Evolutionary conservation across 306 rosid species (phyloP), one percentile per base, ranked within the genome.

Genomic region (Heteromeles arbutifolia): DNA sequence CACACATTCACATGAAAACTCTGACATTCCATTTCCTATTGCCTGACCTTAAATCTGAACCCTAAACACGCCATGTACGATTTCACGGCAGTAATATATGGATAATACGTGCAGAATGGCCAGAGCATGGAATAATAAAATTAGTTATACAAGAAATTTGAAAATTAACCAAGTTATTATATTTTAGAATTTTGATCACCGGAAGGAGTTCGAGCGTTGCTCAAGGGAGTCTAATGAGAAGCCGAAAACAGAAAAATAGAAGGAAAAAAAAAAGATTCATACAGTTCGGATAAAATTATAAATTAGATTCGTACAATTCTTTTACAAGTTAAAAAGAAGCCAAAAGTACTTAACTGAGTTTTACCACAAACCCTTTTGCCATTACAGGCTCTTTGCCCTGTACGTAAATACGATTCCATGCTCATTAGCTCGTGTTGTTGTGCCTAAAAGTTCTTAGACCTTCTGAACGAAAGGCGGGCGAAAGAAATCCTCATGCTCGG

Each of bases 391-490:
- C 43, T 29, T 17, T 3, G 18, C 5, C 14, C 19, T 4, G 52
- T 45, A 45, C 52, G 18, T 45, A 45, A 48, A 14, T 6, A 17
- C 21, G 18, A 50, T 50, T 50, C 54, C 54, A 50, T 17, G 54
- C 54, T 50, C 8, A 22, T 22, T 28, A 28, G 37, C 66, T 62
- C 25, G 66, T 14, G 66, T 6, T 57, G 5, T 57, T 62, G 39
- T 62, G n/a, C 34, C 66, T 18, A 65, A 0, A 4, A 34, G 21
- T 28, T 65, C 11, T 37, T 14, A 21, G 67, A 48, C 12, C 64
- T 76, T 74, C 71, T 65, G 18, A 59, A 10, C n/a, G 82, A 62
- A 59, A 81, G 80, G 48, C 71, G 67, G 39, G 80, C 45, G 24
- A 79, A 74, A 25, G 78, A 26, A 45, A 39, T 65, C 74, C 80